These are phyloP conservation scores for Auxenochlorella protothecoides DNA, from an alignment of 139 green algal genomes.

Conservation along the genomic window DNA sequence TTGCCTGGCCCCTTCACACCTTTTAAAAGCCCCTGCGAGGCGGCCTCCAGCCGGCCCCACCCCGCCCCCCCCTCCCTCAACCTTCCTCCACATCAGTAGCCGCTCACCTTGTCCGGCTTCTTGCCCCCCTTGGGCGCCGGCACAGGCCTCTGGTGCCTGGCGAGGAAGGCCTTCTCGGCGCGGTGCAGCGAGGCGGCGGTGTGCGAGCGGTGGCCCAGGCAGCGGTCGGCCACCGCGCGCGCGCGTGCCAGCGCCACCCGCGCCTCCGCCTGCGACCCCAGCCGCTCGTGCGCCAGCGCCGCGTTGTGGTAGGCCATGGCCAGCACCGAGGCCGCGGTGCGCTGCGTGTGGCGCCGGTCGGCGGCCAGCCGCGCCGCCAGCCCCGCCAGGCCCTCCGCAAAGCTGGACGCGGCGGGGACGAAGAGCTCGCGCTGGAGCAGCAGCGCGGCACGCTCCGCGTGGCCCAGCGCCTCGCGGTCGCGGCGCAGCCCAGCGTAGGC, in stretches of 20 bases:
- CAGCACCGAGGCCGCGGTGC: constrained; percentile 18
- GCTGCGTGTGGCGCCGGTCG: background rate
- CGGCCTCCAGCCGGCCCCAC: no score
- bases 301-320: constrained; percentile 34
- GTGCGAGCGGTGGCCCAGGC: constrained; percentile 6
- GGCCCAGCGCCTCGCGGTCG: constrained; percentile 14
- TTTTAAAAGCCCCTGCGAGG: no score
- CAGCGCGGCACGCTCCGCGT: constrained; percentile 24
- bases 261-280: constrained; percentile 18
- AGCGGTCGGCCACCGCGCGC: constrained; percentile 3
- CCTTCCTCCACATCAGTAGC: no score
- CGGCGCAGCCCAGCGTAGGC: constrained; percentile 14
- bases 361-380: background rate
- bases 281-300: constrained; percentile 25
- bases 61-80: no score
- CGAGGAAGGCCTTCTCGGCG: constrained; percentile 11
- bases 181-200: constrained; percentile 5
- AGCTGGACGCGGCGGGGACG: no score
- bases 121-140: no score
- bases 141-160: constrained; percentile 3
- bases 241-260: constrained; percentile 17
- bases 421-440: constrained; percentile 21
- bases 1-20: no score
- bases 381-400: background rate
- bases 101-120: no score